Evolutionary conservation across 768 basidiomycete species (phyloP).

Genomic region (Harrya chromipes): DNA sequence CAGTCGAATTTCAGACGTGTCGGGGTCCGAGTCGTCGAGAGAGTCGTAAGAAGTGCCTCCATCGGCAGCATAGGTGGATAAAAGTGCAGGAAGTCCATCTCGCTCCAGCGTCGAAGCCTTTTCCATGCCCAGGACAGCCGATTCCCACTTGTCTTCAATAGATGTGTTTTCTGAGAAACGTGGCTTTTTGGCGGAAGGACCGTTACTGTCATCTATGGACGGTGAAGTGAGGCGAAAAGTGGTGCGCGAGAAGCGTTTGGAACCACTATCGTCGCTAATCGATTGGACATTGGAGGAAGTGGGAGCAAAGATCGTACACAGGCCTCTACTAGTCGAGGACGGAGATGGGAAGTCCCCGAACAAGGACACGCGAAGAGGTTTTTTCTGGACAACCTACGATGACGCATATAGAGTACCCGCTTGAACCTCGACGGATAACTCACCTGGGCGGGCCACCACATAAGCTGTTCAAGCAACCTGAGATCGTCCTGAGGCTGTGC

Average conservation of each 20-base stretch:
- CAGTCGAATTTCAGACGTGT: slow-evolving; percentile 9
- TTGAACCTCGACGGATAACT: slow-evolving; percentile 9
- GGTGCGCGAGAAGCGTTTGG: slow-evolving; percentile 42
- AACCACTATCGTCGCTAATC: slow-evolving; percentile 31
- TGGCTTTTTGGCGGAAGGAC: slow-evolving; percentile 46
- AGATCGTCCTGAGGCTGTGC: slow-evolving; percentile 25
- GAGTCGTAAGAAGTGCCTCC: slow-evolving; percentile 24
- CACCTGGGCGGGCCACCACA: slow-evolving; percentile 78
- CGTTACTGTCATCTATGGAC: not conserved
- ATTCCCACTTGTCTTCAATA: slow-evolving; percentile 43
- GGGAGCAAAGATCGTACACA: slow-evolving; percentile 29
- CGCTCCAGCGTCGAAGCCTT: slow-evolving; percentile 40
- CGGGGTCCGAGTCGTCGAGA: slow-evolving; percentile 26
- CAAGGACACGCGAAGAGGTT: slow-evolving; percentile 28
- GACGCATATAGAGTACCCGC: slow-evolving; percentile 7
- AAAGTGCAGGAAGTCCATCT: slow-evolving; percentile 47
- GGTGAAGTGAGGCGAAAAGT: slow-evolving; percentile 30
- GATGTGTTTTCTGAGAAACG: slow-evolving; percentile 31
- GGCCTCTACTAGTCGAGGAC: slow-evolving; percentile 22
- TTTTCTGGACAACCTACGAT: slow-evolving; percentile 23
- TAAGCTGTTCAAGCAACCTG: slow-evolving; percentile 15
- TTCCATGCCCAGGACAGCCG: slow-evolving; percentile 47
- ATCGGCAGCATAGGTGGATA: slow-evolving; percentile 27
- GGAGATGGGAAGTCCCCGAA: slow-evolving; percentile 31
- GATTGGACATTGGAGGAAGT: slow-evolving; percentile 43